Conservation (phyloP, 805 yeast genomes). For the Monosporozyma servazzii region DNA sequence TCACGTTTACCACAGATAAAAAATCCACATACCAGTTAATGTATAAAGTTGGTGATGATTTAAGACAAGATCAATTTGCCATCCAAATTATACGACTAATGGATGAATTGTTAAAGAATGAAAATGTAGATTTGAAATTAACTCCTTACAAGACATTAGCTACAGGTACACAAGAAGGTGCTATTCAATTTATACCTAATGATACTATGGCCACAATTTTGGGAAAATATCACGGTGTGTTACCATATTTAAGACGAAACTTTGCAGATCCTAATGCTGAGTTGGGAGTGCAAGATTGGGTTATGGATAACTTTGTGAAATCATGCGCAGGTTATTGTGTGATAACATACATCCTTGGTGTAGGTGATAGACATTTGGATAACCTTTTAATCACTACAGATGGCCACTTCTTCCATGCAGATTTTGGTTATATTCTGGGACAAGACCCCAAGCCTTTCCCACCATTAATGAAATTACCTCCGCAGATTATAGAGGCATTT, state of each 20-base stretch:
- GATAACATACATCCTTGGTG: slow-evolving; percentile 86
- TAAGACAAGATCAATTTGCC: slow-evolving; percentile 94
- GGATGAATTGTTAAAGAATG: slow-evolving; percentile 82
- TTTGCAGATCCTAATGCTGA: slow-evolving; percentile 18
- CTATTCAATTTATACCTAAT: slow-evolving; percentile 90
- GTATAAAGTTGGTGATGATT: slow-evolving; percentile 91
- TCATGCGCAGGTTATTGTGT: slow-evolving; percentile 98
- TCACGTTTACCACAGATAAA: slow-evolving; percentile 56
- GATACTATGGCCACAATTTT: slow-evolving; percentile 77
- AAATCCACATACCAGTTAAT: slow-evolving; percentile 62
- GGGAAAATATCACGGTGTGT: slow-evolving; percentile 63
- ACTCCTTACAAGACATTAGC: slow-evolving; percentile 89
- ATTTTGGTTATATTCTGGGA: slow-evolving; percentile 92
- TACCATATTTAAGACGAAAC: slow-evolving; percentile 61
- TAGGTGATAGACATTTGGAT: slow-evolving; percentile 95
- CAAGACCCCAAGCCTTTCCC: slow-evolving; percentile 98
- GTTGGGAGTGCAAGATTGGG: slow-evolving; percentile 35
- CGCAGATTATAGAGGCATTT: slow-evolving; percentile 95
- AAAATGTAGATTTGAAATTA: slow-evolving; percentile 77
- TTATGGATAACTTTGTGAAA: slow-evolving; percentile 88
- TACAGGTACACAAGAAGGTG: slow-evolving; percentile 84
- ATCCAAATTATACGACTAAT: slow-evolving; percentile 84
- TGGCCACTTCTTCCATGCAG: slow-evolving; percentile 94
- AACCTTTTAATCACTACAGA: slow-evolving; percentile 74
- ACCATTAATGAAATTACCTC: slow-evolving; percentile 94